Conservation (phyloP, 2,329 filamentous ascomycete species). For the Nemania abortiva region DNA sequence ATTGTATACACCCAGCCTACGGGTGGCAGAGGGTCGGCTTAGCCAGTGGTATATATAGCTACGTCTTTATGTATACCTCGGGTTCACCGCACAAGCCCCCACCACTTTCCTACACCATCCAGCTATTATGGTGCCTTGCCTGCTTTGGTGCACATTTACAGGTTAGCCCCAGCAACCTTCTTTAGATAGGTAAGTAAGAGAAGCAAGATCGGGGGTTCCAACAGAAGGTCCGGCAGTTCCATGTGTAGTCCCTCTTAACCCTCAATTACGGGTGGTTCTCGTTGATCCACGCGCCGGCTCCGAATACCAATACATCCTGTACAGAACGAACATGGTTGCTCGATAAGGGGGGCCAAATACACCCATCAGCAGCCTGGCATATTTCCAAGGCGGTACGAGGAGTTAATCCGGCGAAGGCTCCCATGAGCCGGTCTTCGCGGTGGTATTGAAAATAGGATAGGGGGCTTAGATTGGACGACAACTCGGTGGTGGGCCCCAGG, state of each 20-base stretch:
- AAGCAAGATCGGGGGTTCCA: not conserved
- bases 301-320: conserved; percentile 1
- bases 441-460: conserved; percentile 13
- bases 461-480: not conserved
- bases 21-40: too few relatives aligned
- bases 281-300: conserved; percentile 24
- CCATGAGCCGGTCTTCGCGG: conserved; percentile 21
- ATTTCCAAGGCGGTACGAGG: too few relatives aligned
- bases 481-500: not conserved
- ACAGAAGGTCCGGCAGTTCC: not conserved
- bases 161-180: not conserved
- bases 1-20: too few relatives aligned
- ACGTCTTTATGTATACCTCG: not conserved
- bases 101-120: not conserved
- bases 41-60: not conserved
- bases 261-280: not conserved
- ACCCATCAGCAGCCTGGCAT: not conserved
- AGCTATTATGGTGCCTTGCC: not conserved
- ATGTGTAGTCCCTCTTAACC: not conserved
- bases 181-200: not conserved
- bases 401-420: not conserved
- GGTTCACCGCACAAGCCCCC: not conserved
- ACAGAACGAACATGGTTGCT: not conserved
- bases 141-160: not conserved
- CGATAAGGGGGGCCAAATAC: not conserved